Base-by-base conservation (phyloP, 768 basidiomycete species). In the Lyophyllum decastes region DNA sequence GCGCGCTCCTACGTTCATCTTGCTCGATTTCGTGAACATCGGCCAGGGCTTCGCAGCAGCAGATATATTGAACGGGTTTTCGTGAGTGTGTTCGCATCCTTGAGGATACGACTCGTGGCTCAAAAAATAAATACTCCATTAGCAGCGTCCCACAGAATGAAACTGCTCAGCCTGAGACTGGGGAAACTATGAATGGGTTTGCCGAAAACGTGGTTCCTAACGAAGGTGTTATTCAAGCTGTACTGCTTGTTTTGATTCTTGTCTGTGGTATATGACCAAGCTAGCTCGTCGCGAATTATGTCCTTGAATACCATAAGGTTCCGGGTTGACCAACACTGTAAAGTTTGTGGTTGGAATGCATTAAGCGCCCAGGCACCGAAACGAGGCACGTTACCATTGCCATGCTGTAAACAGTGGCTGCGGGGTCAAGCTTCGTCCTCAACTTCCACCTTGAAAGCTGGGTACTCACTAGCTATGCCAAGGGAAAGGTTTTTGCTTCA, bases 21-120 rank as follows among this genome's bases (percentile, higher is more conserved):
- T 85, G 21, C 71, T 84, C 21, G 84, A 84, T 66, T 86, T 69
- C 50, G 78, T 84, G 10, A 71, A 84, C 62, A 52, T 79, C 24
- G 84, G 83, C 2, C 57, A 79, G 14, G 82, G 71, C 1, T 68
- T 79, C 53, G 48, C 69, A 25, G 81, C 81, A 0, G 82, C 75
- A 0, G 70, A 78, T 50, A 61, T 62, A 51, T 66, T 84, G 27
- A 84, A 85, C 59, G 80, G 80, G 5, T 62, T 79, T 51, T 52
- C 70, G 67, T 75, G 55, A 72, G 71, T 70, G 2, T n/a, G 2
- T 19, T 19, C 5, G n/a, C 7, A n/a, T n/a, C 40, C 7, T 41
- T 19, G 4, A 10, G 40, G n/a, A 41, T 41, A 7, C 19, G n/a
- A 4, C 19, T 41, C 40, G 2, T 10, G 16, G 2, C 40, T 41